These are phyloP conservation scores for Tuber umbilicatum DNA, from an alignment of 495 filamentous ascomycete genomes.

Conservation along the genomic window DNA sequence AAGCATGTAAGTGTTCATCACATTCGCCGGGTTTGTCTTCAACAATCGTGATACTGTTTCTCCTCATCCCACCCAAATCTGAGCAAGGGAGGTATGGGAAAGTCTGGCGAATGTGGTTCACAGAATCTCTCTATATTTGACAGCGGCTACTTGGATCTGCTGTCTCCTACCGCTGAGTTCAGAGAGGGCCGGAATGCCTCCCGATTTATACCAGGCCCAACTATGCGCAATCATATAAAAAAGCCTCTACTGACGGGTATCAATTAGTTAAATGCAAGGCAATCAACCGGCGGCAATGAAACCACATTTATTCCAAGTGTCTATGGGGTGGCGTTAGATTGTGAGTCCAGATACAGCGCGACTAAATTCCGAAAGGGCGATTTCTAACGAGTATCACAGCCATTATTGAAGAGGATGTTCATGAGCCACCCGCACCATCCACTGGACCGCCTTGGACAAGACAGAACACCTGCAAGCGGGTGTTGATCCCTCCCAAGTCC, in stretches of 20 bases:
- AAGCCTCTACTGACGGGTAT: neutral
- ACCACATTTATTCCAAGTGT: neutral
- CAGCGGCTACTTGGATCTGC: no score
- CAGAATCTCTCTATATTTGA: no score
- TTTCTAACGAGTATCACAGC: neutral
- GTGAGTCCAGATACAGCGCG: neutral
- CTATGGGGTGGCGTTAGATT: neutral
- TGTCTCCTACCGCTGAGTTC: no score
- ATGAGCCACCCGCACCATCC: rapidly evolving
- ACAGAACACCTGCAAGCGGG: rapidly evolving
- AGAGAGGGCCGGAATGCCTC: no score
- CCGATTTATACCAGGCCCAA: no score
- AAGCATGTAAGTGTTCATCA: neutral
- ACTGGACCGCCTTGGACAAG: rapidly evolving
- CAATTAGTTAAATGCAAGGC: neutral
- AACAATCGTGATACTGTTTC: neutral
- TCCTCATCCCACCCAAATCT: neutral
- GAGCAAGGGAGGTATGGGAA: no score
- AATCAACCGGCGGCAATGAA: rapidly evolving
- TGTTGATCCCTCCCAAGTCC: neutral
- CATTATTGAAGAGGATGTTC: neutral
- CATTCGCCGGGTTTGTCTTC: neutral
- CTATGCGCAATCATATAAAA: rapidly evolving
- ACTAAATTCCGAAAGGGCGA: neutral
- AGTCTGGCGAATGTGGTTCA: no score